Percentiles rank a stretch among this genome's conserved stretches.
These are phyloP conservation scores for Mycena sanguinolenta DNA, from an alignment of 768 basidiomycete species.

Conservation along the genomic window DNA sequence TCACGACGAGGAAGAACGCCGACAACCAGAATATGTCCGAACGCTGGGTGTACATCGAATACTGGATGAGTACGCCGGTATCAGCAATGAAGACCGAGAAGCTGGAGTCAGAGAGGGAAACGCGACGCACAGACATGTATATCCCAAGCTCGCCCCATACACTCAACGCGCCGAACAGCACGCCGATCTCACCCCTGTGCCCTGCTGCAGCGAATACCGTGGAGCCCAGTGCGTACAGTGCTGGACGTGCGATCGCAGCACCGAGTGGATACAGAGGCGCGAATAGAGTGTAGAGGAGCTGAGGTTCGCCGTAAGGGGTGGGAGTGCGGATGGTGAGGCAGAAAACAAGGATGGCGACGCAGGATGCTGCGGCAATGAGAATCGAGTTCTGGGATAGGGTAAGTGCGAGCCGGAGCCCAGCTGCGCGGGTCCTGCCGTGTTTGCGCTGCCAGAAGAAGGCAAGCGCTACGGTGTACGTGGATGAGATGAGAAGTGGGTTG, in stretches of 20 bases:
- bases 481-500: neutral
- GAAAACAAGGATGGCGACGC: slow-evolving; percentile 18
- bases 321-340: neutral
- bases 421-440: slow-evolving; percentile 1
- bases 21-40: neutral
- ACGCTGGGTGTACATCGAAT: slow-evolving; percentile 1
- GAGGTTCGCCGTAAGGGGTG: too few species aligned
- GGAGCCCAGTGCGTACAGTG: slow-evolving; percentile 23
- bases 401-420: neutral
- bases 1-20: slow-evolving; percentile 9
- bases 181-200: slow-evolving; percentile 11
- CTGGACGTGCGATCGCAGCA: neutral
- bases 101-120: neutral
- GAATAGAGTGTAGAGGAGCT: slow-evolving; percentile 17
- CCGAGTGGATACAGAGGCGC: slow-evolving; percentile 2
- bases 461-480: slow-evolving; percentile 1
- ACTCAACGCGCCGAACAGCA: slow-evolving; percentile 22
- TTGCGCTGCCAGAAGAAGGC: slow-evolving; percentile 6
- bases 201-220: slow-evolving; percentile 11
- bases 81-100: neutral
- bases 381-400: slow-evolving; percentile 22
- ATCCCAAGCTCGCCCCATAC: slow-evolving; percentile 22
- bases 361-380: slow-evolving; percentile 5
- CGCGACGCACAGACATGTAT: slow-evolving; percentile 6
- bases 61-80: neutral